phyloP scores from a whole-genome alignment of 2,329 filamentous ascomycete species.

The Aspergillus viridinutans region DNA sequence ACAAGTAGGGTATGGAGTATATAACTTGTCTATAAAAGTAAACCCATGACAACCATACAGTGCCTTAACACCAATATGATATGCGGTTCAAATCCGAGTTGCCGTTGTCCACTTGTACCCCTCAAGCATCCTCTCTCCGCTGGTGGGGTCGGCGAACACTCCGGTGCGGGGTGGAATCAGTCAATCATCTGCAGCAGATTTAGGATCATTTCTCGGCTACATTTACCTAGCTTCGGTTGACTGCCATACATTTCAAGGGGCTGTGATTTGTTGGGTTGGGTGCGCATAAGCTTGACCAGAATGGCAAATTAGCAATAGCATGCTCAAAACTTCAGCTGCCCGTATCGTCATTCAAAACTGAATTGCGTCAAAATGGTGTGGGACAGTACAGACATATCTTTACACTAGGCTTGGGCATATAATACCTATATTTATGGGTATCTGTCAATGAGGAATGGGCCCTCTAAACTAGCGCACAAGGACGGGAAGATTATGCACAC shows the following conservation, averaged over 20 bases:
- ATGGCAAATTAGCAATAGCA: not conserved
- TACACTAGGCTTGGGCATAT: not conserved
- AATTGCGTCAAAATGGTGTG: too few relatives aligned
- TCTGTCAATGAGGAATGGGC: not conserved
- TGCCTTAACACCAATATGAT: not conserved
- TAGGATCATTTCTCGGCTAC: not conserved
- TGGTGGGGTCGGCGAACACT: conserved; percentile 18
- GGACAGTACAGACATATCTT: not conserved
- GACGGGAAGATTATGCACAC: not conserved
- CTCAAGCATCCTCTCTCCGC: conserved; percentile 15
- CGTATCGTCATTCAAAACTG: not conserved
- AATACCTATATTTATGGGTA: not conserved
- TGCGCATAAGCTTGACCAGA: not conserved
- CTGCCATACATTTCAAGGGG: not conserved
- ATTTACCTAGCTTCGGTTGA: conserved; percentile 1
- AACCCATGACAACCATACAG: not conserved
- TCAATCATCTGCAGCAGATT: conserved; percentile 1
- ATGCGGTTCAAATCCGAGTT: conserved; percentile 16
- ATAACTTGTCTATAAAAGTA: not conserved
- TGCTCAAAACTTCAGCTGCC: not conserved
- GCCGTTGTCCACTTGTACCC: conserved; percentile 6
- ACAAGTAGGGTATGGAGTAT: not conserved
- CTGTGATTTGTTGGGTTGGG: conserved; percentile 1
- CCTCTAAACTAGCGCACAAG: not conserved
- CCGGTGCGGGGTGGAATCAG: conserved; percentile 15